Percentiles rank a stretch among this genome's conserved stretches.
Evolutionary conservation across 2,329 filamentous ascomycete genomes (phyloP).

Genomic region (Neonectria neomacrospora): DNA sequence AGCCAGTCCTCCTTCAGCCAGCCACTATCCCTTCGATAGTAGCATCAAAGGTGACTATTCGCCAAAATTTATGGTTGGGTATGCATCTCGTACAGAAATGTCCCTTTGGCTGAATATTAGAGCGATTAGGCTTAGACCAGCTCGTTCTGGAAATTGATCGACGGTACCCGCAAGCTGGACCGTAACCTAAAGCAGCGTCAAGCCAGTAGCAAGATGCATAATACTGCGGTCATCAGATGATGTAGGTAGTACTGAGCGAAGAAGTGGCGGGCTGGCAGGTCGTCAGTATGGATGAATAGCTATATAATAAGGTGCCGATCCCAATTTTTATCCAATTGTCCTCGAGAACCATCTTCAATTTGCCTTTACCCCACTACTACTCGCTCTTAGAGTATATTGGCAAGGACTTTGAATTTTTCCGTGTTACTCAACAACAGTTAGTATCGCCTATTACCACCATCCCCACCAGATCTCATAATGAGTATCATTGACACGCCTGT

Average conservation of each 20-base stretch:
- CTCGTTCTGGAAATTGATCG: too few relatives aligned
- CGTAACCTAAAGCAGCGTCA: not conserved
- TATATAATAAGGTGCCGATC: too few relatives aligned
- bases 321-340: too few relatives aligned
- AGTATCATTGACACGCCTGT: not conserved
- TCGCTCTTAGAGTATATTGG: not conserved
- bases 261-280: not conserved
- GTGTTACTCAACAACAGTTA: not conserved
- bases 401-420: too few relatives aligned
- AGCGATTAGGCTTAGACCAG: too few relatives aligned
- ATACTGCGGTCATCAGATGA: not conserved
- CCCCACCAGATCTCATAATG: not conserved
- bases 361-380: not conserved
- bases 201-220: not conserved
- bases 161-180: not conserved
- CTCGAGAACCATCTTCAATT: not conserved
- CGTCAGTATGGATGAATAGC: not conserved
- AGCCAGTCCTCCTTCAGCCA: too few relatives aligned
- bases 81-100: too few relatives aligned
- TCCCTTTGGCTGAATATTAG: too few relatives aligned
- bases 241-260: not conserved
- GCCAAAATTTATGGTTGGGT: too few relatives aligned
- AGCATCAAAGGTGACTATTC: too few relatives aligned
- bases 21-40: too few relatives aligned
- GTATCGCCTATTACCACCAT: not conserved